These are phyloP conservation scores for Posidonia oceanica DNA, from an alignment of 116 monocot genomes.

Conservation along the genomic window DNA sequence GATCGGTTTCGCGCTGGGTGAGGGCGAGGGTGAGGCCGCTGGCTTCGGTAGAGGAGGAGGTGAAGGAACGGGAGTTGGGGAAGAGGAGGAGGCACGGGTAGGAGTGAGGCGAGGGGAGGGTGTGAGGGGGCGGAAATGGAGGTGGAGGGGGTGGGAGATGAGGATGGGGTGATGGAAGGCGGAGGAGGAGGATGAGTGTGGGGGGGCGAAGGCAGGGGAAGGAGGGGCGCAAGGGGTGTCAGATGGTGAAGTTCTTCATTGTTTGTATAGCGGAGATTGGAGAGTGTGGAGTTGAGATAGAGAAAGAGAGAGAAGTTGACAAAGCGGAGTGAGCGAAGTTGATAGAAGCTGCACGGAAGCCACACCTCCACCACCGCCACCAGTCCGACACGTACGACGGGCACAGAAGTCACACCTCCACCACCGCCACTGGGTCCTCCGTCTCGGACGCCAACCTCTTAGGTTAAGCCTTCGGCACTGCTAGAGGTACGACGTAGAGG, in stretches of 20 bases:
- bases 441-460: too few relatives aligned
- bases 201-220: neutral
- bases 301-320: too few relatives aligned
- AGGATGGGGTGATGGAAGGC: constrained; percentile 1
- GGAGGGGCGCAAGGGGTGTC: too few relatives aligned
- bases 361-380: too few relatives aligned
- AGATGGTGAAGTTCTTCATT: constrained; percentile 16
- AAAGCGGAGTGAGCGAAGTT: too few relatives aligned
- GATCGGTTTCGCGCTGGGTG: constrained; percentile 52
- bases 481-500: too few relatives aligned
- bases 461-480: too few relatives aligned
- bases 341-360: too few relatives aligned
- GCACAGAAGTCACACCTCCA: too few relatives aligned
- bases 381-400: too few relatives aligned
- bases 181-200: constrained; percentile 5
- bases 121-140: neutral
- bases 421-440: too few relatives aligned
- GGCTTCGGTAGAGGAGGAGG: constrained; percentile 12
- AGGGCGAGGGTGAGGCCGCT: constrained; percentile 11
- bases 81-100: neutral
- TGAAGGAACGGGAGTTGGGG: neutral
- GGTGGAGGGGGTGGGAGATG: constrained; percentile 4
- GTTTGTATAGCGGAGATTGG: too few relatives aligned
- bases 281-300: neutral
- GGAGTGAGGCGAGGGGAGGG: constrained; percentile 1